Base-by-base conservation (phyloP, 805 yeast genomes). In the Metschnikowia santaceciliae region DNA sequence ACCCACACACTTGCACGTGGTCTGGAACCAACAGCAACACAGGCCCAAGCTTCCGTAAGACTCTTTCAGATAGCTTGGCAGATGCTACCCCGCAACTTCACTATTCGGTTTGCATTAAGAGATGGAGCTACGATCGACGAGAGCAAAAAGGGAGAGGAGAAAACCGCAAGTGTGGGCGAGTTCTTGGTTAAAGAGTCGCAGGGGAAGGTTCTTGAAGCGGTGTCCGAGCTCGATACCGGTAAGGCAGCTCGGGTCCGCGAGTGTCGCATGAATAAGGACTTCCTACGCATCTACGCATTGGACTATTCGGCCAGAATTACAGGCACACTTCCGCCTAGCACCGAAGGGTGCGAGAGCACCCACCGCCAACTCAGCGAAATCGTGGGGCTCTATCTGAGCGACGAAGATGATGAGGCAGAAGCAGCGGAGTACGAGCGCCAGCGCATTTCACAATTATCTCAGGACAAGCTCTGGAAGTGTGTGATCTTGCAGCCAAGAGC, bases 401-500 rank as follows among this genome's bases (percentile, higher is more conserved):
- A 33, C 8, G 32, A 30, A 19, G 40, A 45, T 17, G 53, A 38
- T 4, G 38, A 26, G 2, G 11, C 17, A n/a, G 34, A 20, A 3
- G n/a, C 17, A 6, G 15, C 26, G 30, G 33, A 44, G 34, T 19
- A 11, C 19, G 33, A 42, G 32, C 30, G 34, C 13, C 47, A 34
- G 10, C 47, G 47, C 23, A 17, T 53, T 23, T 49, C 56, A 10
- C 53, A 48, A 13, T 43, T 57, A 46, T 54, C 61, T 5, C 42
- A 54, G 32, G 62, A 57, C n/a, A 55, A 54, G 43, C 50, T 57
- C 30, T 54, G 59, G 58, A 51, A 50, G 40, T 38, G 50, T 11
- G 82, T 82, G 14, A 70, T 82, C 4, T 61, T 82, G 32, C 75
- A 78, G 3, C 84, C 86, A 22, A 67, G 85, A 41, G 51, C 54